These are phyloP conservation scores for Rhynchospora tenuis DNA, from an alignment of 176 grass and related monocot species.

Conservation along the genomic window DNA sequence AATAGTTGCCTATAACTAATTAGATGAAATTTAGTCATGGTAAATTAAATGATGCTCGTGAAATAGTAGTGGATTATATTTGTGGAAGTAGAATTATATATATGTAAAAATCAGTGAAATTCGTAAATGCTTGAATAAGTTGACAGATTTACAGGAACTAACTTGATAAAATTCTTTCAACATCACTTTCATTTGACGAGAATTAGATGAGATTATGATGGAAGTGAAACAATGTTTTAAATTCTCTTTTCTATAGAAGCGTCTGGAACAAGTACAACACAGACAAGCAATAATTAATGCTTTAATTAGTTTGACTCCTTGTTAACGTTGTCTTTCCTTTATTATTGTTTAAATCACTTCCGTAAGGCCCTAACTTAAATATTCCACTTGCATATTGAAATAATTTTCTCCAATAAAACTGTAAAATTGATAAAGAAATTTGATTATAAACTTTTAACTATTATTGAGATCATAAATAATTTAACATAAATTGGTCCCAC, in stretches of 20 bases:
- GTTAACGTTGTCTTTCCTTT: too few relatives aligned
- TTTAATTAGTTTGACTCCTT: too few relatives aligned
- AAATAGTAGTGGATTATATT: not conserved
- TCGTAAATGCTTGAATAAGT: too few relatives aligned
- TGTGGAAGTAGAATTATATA: not conserved
- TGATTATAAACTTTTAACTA: not conserved
- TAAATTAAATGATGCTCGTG: not conserved
- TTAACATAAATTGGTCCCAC: not conserved
- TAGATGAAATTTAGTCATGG: not conserved
- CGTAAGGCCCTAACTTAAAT: too few relatives aligned
- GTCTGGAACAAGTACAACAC: not conserved
- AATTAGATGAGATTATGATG: not conserved
- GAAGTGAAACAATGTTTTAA: not conserved
- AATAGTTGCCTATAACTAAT: not conserved
- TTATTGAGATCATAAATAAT: not conserved
- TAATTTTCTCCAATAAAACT: not conserved
- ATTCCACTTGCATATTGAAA: not conserved
- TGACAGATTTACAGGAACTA: not conserved
- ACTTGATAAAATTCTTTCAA: not conserved
- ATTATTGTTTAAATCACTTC: too few relatives aligned
- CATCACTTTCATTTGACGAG: not conserved
- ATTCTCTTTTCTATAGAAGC: not conserved
- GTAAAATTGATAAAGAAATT: not conserved
- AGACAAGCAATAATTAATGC: too few relatives aligned
- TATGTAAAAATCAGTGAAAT: not conserved